A percentile compares a stretch with the other conserved stretches of the same genome.
Evolutionary conservation across 1,284 basidiomycete genomes (phyloP).

Genomic region (Leccinum pachyderme): DNA sequence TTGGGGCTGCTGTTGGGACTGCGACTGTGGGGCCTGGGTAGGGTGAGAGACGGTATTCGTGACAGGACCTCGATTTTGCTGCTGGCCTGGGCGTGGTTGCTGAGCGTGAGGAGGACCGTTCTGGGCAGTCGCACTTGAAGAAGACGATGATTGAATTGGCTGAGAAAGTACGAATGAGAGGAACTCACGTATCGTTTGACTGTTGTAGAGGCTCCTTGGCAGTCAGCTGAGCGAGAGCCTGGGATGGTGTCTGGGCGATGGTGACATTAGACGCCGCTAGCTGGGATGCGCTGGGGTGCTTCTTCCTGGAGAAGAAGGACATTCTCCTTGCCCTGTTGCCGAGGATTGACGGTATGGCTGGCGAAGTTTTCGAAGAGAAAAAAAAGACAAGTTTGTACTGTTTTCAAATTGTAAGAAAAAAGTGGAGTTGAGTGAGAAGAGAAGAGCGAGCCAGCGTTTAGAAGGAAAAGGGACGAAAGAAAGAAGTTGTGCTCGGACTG

Average conservation of each 20-base stretch:
- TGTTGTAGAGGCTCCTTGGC: constrained; percentile 32
- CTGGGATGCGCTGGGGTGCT: constrained; percentile 47
- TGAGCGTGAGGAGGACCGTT: constrained; percentile 32
- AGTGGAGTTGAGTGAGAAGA: constrained; percentile 2
- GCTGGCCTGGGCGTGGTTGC: constrained; percentile 31
- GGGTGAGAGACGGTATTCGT: constrained; percentile 21
- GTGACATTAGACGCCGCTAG: constrained; percentile 46
- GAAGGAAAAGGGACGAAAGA: constrained; percentile 11
- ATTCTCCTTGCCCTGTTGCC: constrained; percentile 65
- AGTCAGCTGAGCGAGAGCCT: constrained; percentile 60
- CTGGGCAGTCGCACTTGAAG: constrained; percentile 20
- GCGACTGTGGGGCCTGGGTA: constrained; percentile 28
- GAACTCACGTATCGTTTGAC: constrained; percentile 42
- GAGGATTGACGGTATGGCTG: constrained; percentile 59
- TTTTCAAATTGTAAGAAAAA: constrained; percentile 15
- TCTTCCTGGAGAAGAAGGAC: constrained; percentile 89
- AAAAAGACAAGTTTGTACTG: constrained; percentile 19
- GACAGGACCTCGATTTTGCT: constrained; percentile 27
- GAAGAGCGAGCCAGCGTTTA: constrained; percentile 27
- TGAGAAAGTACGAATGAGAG: constrained; percentile 9
- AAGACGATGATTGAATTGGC: constrained; percentile 1
- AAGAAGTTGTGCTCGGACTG: constrained; percentile 6
- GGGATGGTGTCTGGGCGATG: constrained; percentile 57
- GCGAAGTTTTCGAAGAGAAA: constrained; percentile 14
- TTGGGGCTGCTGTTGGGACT: constrained; percentile 25